Evolutionary conservation across 1,284 basidiomycete genomes (phyloP).

Genomic region (Tremellales sp.): DNA sequence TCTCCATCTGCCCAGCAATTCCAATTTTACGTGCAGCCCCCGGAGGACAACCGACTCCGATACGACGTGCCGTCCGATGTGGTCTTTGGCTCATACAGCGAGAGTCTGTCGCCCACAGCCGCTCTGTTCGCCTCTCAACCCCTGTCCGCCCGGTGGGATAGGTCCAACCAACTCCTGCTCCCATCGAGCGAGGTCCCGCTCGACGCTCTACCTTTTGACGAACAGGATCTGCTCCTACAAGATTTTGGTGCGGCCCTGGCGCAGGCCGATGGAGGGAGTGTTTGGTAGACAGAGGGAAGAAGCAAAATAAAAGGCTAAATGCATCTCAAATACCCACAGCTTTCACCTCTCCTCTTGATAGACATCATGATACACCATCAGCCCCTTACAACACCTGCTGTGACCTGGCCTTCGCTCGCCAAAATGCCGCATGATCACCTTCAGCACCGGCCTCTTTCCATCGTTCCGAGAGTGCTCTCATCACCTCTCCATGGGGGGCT

Average conservation of each 20-base stretch:
- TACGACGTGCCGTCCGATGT: constrained; percentile 1
- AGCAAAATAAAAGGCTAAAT: too few species aligned
- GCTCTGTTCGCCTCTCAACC: constrained; percentile 1
- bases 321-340: too few species aligned
- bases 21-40: neutral
- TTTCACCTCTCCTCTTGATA: too few species aligned
- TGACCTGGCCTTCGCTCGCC: too few species aligned
- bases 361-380: too few species aligned
- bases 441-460: constrained; percentile 31
- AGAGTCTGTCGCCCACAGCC: constrained; percentile 3
- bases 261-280: constrained; percentile 23
- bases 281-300: too few species aligned
- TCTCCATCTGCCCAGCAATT: constrained; percentile 17
- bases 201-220: constrained; percentile 17
- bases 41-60: neutral
- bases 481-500: constrained; percentile 39
- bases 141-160: constrained; percentile 9
- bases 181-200: constrained; percentile 20
- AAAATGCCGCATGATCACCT: constrained; percentile 26
- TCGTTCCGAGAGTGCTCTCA: constrained; percentile 36
- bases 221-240: constrained; percentile 9
- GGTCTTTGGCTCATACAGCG: neutral
- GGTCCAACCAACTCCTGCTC: constrained; percentile 8
- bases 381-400: too few species aligned
- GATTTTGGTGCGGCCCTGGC: constrained; percentile 24